These are phyloP conservation scores for Drechslerella coelobrocha DNA, from an alignment of 2,329 filamentous ascomycete species.

Conservation along the genomic window DNA sequence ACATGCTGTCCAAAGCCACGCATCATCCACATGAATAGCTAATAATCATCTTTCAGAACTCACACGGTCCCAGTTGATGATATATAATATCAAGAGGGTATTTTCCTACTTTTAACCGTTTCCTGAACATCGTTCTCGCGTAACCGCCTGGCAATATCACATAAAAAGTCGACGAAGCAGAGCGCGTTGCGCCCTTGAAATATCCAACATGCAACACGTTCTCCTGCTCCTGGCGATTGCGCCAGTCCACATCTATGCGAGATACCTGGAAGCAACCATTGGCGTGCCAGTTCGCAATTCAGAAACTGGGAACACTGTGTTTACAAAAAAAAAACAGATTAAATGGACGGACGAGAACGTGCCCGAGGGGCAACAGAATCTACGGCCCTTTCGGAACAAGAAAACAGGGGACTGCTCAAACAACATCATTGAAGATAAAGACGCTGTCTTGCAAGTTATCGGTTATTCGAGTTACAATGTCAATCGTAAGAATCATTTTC, in stretches of 20 bases:
- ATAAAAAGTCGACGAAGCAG: too few species aligned
- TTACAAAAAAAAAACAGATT: background rate
- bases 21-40: too few species aligned
- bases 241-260: slow-evolving; percentile 4
- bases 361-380: too few species aligned
- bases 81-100: too few species aligned
- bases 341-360: slow-evolving; percentile 29
- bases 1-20: too few species aligned
- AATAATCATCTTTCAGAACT: too few species aligned
- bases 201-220: slow-evolving; percentile 41
- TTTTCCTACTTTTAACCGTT: too few species aligned
- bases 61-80: too few species aligned
- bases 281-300: background rate
- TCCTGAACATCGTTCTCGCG: too few species aligned
- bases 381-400: slow-evolving; percentile 11
- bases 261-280: slow-evolving; percentile 23
- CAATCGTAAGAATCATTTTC: slow-evolving; percentile 24
- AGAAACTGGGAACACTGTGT: background rate
- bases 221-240: background rate
- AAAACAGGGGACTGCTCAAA: slow-evolving; percentile 24
- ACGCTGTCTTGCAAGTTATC: slow-evolving; percentile 3
- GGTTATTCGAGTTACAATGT: slow-evolving; percentile 15
- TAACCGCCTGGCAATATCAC: too few species aligned
- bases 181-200: too few species aligned
- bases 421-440: slow-evolving; percentile 8